Base-by-base conservation (phyloP, 768 basidiomycete genomes). In the Mrakia hoshinonis region DNA sequence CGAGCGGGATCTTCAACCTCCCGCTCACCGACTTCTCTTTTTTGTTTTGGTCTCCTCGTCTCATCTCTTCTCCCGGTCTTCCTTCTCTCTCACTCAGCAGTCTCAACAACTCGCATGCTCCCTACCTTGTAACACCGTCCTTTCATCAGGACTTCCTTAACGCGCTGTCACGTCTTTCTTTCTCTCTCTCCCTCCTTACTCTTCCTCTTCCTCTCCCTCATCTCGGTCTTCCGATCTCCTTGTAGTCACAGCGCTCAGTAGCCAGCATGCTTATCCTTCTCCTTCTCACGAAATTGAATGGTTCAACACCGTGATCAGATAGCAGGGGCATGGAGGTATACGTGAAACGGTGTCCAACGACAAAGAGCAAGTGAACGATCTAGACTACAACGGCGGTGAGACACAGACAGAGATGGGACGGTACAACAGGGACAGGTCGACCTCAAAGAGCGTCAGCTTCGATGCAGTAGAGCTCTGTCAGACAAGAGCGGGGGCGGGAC, bases 191-290 rank as follows among this genome's bases (percentile, higher is more conserved):
- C 7, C 48, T 51, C 4, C 26, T 7, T 43, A 6, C n/a, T 31
- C 22, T 46, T 58, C 31, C 15, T 48, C 22, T 36, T 31, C 20
- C 12, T 22, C 43, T 34, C 31, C 29, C 31, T 9, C 29, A 26
- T 51, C 49, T 67, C 5, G 26, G 12, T 51, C 43, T 51, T 10
- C 20, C 29, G 26, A 22, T 20, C 31, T 46, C 43, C 62, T 49
- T 78, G 82, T 4, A 84, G 80, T 7, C 79, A 68, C 65, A 87
- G 77, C 0, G 90, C 87, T 92, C 92, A 95, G 7, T 92, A 93
- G 13, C 95, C 90, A 66, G 92, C 87, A 1, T 26, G 22, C 43
- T 24, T 29, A 11, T 22, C 63, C n/a, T 47, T 22, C 61, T 29
- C 61, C 29, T 26, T 38, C n/a, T n/a, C n/a, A n/a, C n/a, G n/a